phyloP scores from a whole-genome alignment of 257 asterid genomes.

The Gentiana macrophylla region DNA sequence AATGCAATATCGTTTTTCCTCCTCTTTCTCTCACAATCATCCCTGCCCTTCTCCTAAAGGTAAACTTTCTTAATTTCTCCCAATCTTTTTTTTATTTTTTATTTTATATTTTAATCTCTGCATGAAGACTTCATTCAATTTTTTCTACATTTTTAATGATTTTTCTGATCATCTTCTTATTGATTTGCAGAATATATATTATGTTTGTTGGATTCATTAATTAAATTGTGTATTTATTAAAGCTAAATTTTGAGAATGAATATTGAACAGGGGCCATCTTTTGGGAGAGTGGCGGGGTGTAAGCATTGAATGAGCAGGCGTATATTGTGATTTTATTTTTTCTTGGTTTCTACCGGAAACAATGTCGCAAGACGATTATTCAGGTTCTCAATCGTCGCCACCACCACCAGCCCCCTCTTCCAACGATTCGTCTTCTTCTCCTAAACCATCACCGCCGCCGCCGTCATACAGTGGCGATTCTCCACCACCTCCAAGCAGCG shows the following conservation, averaged over 20 bases:
- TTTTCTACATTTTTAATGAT: neutral
- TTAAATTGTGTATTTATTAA: neutral
- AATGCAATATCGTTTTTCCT: slow-evolving; percentile 21
- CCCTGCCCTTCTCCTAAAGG: slow-evolving; percentile 73
- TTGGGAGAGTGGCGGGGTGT: slow-evolving; percentile 57
- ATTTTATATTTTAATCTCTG: neutral
- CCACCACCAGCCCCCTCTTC: slow-evolving; percentile 20
- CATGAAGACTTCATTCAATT: too few relatives aligned
- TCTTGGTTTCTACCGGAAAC: neutral
- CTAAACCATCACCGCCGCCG: neutral
- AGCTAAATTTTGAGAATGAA: neutral
- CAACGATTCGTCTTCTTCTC: too few relatives aligned
- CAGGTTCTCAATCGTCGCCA: slow-evolving; percentile 13
- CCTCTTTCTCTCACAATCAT: slow-evolving; percentile 32
- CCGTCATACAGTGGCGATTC: slow-evolving; percentile 9
- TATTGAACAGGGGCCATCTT: slow-evolving; percentile 21
- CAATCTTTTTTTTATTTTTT: neutral
- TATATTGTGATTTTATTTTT: slow-evolving; percentile 1
- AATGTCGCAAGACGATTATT: slow-evolving; percentile 15
- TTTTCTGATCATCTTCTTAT: too few relatives aligned
- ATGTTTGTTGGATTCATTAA: neutral
- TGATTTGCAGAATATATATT: neutral
- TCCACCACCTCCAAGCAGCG: neutral
- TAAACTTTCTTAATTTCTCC: slow-evolving; percentile 13
- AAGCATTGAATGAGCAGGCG: neutral